Percentiles rank a stretch among this genome's conserved stretches.
These are phyloP conservation scores for Picochlorum sp. DNA, from an alignment of 139 green algal species.

Conservation along the genomic window DNA sequence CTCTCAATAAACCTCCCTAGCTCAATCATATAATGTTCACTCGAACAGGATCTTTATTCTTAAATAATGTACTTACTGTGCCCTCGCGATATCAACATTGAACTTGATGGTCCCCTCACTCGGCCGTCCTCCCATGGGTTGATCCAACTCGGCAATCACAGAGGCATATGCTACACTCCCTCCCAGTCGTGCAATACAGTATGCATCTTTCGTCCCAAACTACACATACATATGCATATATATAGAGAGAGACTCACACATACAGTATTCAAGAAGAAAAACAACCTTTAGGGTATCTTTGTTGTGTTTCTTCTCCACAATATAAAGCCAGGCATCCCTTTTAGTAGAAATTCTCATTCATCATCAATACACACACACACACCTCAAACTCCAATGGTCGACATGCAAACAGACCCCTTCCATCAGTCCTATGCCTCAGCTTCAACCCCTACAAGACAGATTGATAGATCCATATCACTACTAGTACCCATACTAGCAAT, in stretches of 20 bases:
- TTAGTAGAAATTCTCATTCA: too few species aligned
- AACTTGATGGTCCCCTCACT: slow-evolving; percentile 72
- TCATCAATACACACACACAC: not conserved
- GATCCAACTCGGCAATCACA: slow-evolving; percentile 51
- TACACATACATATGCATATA: not conserved
- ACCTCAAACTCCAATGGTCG: not conserved
- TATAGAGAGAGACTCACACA: too few species aligned
- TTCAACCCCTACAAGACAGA: too few species aligned
- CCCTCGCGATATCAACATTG: slow-evolving; percentile 60
- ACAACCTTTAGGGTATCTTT: too few species aligned
- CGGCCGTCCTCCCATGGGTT: slow-evolving; percentile 59
- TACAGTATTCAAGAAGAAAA: too few species aligned
- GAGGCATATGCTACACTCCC: slow-evolving; percentile 59
- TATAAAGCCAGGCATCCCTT: too few species aligned
- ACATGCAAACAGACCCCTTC: not conserved
- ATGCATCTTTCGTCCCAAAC: slow-evolving; percentile 43
- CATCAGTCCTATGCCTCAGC: too few species aligned
- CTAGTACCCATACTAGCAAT: too few species aligned
- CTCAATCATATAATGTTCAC: slow-evolving; percentile 53
- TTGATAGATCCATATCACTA: too few species aligned
- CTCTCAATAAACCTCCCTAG: slow-evolving; percentile 67
- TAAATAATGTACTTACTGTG: slow-evolving; percentile 24
- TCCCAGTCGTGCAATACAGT: slow-evolving; percentile 54
- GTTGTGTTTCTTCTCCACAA: too few species aligned
- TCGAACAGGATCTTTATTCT: slow-evolving; percentile 3